Conservation (phyloP, 306 rosid species). For the Cucumis cinereus region DNA sequence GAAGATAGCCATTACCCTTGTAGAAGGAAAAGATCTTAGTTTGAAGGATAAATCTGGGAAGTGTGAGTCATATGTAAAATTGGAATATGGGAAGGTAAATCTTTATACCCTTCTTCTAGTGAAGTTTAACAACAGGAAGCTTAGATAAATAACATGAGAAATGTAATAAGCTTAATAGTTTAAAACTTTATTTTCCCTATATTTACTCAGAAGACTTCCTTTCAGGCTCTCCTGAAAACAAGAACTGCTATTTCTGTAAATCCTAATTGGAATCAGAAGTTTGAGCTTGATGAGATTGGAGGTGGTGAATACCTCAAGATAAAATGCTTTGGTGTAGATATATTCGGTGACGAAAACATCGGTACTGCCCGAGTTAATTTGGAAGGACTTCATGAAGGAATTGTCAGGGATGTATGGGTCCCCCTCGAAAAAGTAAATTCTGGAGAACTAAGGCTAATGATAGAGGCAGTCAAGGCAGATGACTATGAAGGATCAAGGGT, state of each 20-base stretch:
- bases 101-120: neutral
- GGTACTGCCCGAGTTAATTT: conserved; percentile 88
- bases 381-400: conserved; percentile 75
- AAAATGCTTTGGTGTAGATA: conserved; percentile 57
- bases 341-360: conserved; percentile 63
- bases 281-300: conserved; percentile 79
- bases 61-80: conserved; percentile 52
- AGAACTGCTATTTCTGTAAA: conserved; percentile 32
- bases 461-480: conserved; percentile 58
- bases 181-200: neutral
- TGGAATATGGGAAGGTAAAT: conserved; percentile 85
- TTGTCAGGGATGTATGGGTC: conserved; percentile 68
- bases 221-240: conserved; percentile 57
- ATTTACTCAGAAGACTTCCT: conserved; percentile 10
- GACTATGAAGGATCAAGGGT: conserved; percentile 76
- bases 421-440: conserved; percentile 89
- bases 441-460: conserved; percentile 80
- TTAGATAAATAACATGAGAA: neutral
- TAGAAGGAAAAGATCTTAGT: conserved; percentile 71
- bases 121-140: conserved; percentile 4
- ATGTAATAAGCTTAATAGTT: neutral
- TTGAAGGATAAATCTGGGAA: conserved; percentile 64
- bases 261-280: conserved; percentile 67
- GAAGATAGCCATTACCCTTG: conserved; percentile 53
- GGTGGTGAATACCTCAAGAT: conserved; percentile 74